Base-by-base conservation (phyloP, 2,329 filamentous ascomycete species). In the Fusarium chaquense region DNA sequence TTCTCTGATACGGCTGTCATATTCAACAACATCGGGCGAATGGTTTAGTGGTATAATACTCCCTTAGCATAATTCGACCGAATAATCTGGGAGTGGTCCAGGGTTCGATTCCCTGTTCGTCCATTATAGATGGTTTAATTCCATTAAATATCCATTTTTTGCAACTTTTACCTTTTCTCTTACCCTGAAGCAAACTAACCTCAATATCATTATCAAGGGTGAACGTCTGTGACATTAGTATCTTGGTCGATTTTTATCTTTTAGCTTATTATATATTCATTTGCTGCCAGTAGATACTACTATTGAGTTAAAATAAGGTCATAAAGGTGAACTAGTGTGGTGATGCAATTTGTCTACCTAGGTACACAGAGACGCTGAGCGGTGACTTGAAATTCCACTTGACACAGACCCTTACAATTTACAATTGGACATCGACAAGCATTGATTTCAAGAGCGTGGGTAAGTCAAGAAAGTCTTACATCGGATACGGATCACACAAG, bases 41-140 rank as follows among this genome's bases (percentile, higher is more conserved):
- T 75, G 73, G 73, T 75, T 75, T 75, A 75, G 73, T 75, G 73
- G 73, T 75, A 75, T 75, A 75, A 75, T 75, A 75, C 73, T 75
- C 73, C 73, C 73, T 75, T 75, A 75, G 73, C 73, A 75, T 62
- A n/a, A 43, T 73, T 72, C 62, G 58, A 50, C 56, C 33, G 60
- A 63, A 63, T 49, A 49, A 66, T 55, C 28, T 75, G 73, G 73
- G 73, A 75, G 73, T 75, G 73, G 73, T 75, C 73, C 73, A 75
- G 73, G 73, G 73, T 75, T 75, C 73, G 73, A 75, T 75, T 75
- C 73, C 73, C 73, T 75, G 73, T 75, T 75, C 72, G 73, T 75
- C 73, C 73, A 75, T 33, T 3, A 2, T 0, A 50, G 61, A 38
- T 74, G 69, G 73, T 73, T 75, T 47, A 6, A 75, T 10, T 60